Conservation (phyloP, 1,139 yeast species). For the Pichia cactophila region DNA sequence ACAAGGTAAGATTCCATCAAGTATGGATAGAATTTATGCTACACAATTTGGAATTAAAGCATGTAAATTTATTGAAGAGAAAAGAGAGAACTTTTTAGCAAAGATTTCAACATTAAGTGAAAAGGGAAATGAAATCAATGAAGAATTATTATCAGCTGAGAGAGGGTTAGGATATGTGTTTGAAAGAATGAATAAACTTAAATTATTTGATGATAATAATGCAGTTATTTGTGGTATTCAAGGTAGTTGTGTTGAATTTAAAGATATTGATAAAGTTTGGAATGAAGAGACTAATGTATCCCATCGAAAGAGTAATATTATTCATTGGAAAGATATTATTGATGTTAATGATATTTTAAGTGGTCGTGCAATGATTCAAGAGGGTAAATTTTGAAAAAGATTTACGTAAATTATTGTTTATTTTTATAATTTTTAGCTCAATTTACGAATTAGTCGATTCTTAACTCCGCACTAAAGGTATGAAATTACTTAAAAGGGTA, state of each 20-base stretch:
- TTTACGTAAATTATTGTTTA: not conserved
- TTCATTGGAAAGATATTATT: constrained; percentile 62
- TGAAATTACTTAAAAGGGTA: too few relatives aligned
- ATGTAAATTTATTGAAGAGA: constrained; percentile 57
- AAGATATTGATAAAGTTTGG: constrained; percentile 49
- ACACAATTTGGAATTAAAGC: constrained; percentile 64
- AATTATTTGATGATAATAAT: constrained; percentile 25
- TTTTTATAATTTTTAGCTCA: too few relatives aligned
- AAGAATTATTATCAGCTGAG: constrained; percentile 27
- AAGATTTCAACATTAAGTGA: not conserved
- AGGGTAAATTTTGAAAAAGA: constrained; percentile 19
- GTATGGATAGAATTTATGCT: constrained; percentile 69
- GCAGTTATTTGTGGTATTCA: constrained; percentile 66
- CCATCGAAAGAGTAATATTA: constrained; percentile 56
- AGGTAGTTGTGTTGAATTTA: constrained; percentile 55
- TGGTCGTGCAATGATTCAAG: constrained; percentile 50
- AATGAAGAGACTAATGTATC: constrained; percentile 49
- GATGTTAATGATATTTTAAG: constrained; percentile 61
- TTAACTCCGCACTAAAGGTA: too few relatives aligned
- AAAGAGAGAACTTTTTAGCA: constrained; percentile 11
- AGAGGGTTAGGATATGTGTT: constrained; percentile 27
- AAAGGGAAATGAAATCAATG: constrained; percentile 28
- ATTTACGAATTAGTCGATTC: too few relatives aligned
- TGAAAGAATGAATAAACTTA: constrained; percentile 25
- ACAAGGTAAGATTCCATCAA: constrained; percentile 75